Evolutionary conservation across 495 filamentous ascomycete species (phyloP), one percentile per base, ranked within the genome.

Genomic region (Lophiotrema nucula): DNA sequence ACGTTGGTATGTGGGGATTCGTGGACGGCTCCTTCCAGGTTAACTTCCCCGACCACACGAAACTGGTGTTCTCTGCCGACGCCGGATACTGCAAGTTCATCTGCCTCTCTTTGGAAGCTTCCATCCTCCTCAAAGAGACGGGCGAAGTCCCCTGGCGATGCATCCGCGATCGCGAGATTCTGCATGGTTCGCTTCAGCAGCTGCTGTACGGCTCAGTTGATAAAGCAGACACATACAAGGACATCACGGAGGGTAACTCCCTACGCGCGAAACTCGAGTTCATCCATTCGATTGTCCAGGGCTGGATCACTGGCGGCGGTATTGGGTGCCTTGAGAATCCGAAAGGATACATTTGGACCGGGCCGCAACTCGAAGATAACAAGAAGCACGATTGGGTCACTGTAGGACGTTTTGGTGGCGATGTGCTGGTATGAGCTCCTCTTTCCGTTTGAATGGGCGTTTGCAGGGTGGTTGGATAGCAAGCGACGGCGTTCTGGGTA

Each of bases 1-100:
- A 90, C 66, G 87, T 92, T 28, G 88, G 90, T 24, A 83, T 91
- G 67, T 92, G 92, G 92, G 88, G 85, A 55, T 96, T 96, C 56
- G 81, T 80, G 28, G 89, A 96, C 69, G 91, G 91, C 0, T 85
- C 89, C 62, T 84, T 96, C 65, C 89, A 92, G 79, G 88, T 96
- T 74, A 97, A 98, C 72, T 98, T 97, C 74, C 91, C 92, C 5
- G 93, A 98, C 62, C 93, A 98, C 69, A 97, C 93, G 25, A 98
- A 98, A 70, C 79, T 96, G 23, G 82, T 95, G 3, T 75, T 96
- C 44, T 88, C 89, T 28, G 77, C 82, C 6, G 83, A 85, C 33
- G 89, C 84, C 23, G 86, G 79, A 1, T 88, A 86, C 81, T 83
- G 89, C 60, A 86, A 92, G 71, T 93, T 93, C 69, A 90, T 88